Evolutionary conservation across 805 yeast genomes (phyloP).

Genomic region (Kluyveromyces lactis): DNA sequence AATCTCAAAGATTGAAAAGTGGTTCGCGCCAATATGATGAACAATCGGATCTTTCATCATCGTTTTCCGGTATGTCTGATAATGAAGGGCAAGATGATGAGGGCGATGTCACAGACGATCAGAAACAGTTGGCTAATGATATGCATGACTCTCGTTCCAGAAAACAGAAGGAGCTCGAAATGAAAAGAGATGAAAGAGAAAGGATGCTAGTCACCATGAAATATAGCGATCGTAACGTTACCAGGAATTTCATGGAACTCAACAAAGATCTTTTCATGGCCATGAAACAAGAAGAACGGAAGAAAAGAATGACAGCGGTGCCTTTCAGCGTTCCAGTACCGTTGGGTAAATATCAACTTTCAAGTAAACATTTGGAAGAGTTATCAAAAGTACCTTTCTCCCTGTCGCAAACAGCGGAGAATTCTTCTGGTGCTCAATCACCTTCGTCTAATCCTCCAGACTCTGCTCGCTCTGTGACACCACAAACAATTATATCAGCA

Average conservation of each 20-base stretch:
- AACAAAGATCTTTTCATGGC: constrained; percentile 26
- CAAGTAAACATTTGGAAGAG: constrained; percentile 4
- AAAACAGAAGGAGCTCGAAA: constrained; percentile 25
- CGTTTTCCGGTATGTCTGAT: constrained; percentile 3
- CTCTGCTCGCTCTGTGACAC: neutral
- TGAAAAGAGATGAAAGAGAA: constrained; percentile 25
- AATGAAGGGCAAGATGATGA: constrained; percentile 5
- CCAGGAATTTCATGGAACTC: constrained; percentile 27
- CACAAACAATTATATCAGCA: neutral
- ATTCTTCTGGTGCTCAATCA: neutral
- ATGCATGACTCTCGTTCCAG: constrained; percentile 7
- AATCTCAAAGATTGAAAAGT: neutral
- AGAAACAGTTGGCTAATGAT: constrained; percentile 3
- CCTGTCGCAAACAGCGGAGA: neutral
- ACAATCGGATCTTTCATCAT: constrained; percentile 4
- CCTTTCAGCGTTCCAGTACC: constrained; percentile 7
- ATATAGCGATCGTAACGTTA: constrained; percentile 27
- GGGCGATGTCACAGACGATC: constrained; percentile 6
- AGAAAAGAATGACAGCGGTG: constrained; percentile 22
- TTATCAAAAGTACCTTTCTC: neutral
- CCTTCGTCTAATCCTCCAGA: constrained; percentile 1
- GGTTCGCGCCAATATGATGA: constrained; percentile 1
- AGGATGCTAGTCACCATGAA: constrained; percentile 29
- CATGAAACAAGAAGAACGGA: constrained; percentile 27
- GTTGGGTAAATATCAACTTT: constrained; percentile 8